phyloP scores from a whole-genome alignment of 2,329 filamentous ascomycete genomes.

The Dothidotthia symphoricarpi region DNA sequence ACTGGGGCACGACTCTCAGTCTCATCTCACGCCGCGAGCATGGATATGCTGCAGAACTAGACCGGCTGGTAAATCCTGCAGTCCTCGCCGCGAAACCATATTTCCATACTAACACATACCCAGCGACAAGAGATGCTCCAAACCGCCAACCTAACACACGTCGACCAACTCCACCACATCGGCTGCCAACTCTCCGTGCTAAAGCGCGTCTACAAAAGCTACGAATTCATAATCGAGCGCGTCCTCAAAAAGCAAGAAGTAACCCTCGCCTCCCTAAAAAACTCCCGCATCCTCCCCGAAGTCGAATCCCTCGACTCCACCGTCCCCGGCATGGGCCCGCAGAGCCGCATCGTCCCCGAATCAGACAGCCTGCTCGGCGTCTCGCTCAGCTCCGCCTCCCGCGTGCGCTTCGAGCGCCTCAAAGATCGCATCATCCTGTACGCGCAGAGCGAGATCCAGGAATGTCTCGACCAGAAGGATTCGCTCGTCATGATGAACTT shows the following conservation, averaged over 20 bases:
- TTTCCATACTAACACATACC: constrained; percentile 2
- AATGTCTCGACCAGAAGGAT: constrained; percentile 67
- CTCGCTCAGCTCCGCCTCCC: constrained; percentile 49
- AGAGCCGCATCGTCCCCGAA: constrained; percentile 30
- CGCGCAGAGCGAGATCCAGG: constrained; percentile 61
- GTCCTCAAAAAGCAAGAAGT: constrained; percentile 51
- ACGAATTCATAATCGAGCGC: constrained; percentile 60
- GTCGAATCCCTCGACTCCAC: constrained; percentile 32
- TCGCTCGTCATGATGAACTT: constrained; percentile 71
- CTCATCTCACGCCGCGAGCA: constrained; percentile 53
- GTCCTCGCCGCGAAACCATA: no score
- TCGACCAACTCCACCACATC: constrained; percentile 57
- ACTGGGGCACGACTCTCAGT: constrained; percentile 60
- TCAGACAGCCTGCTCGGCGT: constrained; percentile 46
- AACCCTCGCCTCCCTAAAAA: constrained; percentile 46
- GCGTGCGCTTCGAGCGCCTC: constrained; percentile 59
- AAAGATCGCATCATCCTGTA: constrained; percentile 60
- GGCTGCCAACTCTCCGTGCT: constrained; percentile 61
- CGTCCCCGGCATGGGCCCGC: constrained; percentile 13
- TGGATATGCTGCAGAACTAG: constrained; percentile 50
- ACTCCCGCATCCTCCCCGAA: constrained; percentile 42
- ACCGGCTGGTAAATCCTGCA: constrained; percentile 54
- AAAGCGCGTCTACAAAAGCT: constrained; percentile 60
- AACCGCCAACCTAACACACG: constrained; percentile 46
- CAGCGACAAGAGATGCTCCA: constrained; percentile 57